These are phyloP conservation scores for Boechera stricta DNA, from an alignment of 345 rosid species.

Conservation along the genomic window DNA sequence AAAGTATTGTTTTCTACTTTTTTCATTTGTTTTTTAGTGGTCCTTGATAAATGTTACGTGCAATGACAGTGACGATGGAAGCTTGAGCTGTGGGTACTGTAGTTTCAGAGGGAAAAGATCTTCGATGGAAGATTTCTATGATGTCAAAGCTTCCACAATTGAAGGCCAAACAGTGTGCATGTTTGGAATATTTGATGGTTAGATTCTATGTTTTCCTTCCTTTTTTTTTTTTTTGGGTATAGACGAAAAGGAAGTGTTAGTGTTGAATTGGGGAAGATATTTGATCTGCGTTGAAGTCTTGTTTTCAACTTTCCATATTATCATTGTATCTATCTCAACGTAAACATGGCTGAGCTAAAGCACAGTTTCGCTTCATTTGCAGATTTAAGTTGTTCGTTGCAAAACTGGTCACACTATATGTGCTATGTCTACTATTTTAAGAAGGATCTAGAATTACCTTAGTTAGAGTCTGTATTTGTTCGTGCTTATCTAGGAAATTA, in stretches of 20 bases:
- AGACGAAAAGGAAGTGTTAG: neutral
- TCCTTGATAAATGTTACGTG: slow-evolving; percentile 9
- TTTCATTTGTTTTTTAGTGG: slow-evolving; percentile 6
- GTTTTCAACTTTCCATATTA: slow-evolving; percentile 22
- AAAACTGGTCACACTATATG: slow-evolving; percentile 4
- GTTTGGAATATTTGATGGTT: slow-evolving; percentile 99
- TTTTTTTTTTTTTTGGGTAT: neutral
- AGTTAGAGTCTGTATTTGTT: slow-evolving; percentile 13
- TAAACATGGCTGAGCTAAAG: slow-evolving; percentile 25
- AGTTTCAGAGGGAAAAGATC: slow-evolving; percentile 97
- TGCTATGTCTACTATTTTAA: slow-evolving; percentile 1
- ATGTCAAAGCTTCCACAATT: slow-evolving; percentile 70
- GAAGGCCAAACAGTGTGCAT: slow-evolving; percentile 79
- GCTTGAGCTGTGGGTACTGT: slow-evolving; percentile 92
- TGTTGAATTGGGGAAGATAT: neutral
- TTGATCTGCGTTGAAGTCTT: slow-evolving; percentile 12
- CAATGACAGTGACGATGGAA: slow-evolving; percentile 82
- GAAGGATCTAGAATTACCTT: slow-evolving; percentile 10
- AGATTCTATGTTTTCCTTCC: slow-evolving; percentile 40
- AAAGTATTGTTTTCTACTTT: neutral
- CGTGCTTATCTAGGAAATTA: slow-evolving; percentile 7
- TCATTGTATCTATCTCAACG: neutral
- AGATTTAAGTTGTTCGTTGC: neutral
- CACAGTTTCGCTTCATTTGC: slow-evolving; percentile 21
- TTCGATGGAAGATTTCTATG: slow-evolving; percentile 95